Percentiles rank a stretch among this genome's conserved stretches.
Conservation (phyloP, 1,284 basidiomycete genomes). For the Peniophora sp. region DNA sequence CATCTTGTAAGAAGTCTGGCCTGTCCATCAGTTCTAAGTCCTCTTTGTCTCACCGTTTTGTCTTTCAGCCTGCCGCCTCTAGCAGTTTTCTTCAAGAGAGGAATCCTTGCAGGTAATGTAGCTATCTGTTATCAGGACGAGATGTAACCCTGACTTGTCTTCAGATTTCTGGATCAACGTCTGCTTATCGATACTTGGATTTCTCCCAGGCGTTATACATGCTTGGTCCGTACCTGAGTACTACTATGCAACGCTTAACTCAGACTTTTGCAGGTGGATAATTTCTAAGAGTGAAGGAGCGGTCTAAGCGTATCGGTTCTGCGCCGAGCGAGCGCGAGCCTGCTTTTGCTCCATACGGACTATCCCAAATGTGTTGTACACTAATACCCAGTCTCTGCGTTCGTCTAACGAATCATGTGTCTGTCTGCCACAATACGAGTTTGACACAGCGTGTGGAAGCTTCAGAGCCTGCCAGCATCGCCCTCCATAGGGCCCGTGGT, state of each 20-base stretch:
- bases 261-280: constrained; percentile 26
- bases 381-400: too few species aligned
- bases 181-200: constrained; percentile 42
- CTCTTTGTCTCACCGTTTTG: background rate
- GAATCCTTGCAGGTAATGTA: constrained; percentile 32
- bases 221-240: constrained; percentile 33
- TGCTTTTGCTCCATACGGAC: too few species aligned
- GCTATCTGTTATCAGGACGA: background rate
- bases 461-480: too few species aligned
- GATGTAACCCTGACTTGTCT: background rate
- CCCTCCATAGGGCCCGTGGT: too few species aligned
- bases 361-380: too few species aligned
- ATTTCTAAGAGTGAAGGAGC: constrained; percentile 29
- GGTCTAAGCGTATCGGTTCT: constrained; percentile 10
- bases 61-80: constrained; percentile 36
- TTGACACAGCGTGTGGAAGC: too few species aligned
- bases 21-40: background rate
- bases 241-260: background rate
- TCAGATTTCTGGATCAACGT: constrained; percentile 52
- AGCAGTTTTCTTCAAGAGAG: constrained; percentile 45
- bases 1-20: constrained; percentile 21
- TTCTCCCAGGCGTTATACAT: constrained; percentile 52
- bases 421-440: too few species aligned
- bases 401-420: too few species aligned
- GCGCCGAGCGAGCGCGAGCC: too few species aligned